Base-by-base conservation (phyloP, 768 basidiomycete species). In the Mycena vitilis region DNA sequence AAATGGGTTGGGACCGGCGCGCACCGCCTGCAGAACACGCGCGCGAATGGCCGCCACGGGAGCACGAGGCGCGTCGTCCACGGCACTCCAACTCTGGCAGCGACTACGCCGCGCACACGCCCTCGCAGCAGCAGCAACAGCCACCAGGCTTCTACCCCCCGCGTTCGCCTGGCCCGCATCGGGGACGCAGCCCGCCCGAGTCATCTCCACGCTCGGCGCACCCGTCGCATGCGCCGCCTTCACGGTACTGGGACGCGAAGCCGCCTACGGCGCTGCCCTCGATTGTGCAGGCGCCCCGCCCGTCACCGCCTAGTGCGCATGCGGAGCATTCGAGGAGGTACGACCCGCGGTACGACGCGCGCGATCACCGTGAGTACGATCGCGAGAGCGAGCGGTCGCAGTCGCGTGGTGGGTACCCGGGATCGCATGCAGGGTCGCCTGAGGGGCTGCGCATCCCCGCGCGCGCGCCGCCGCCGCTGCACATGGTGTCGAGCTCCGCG, bases 191-290 rank as follows among this genome's bases (percentile, higher is more conserved):
- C 65, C 89, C 91, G 36, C 83, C 87, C 59, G 86, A 89, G 52
- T 83, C 86, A 0, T 92, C 91, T 1, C 91, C 91, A 4, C 85
- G 90, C 23, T 83, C 84, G 1, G 77, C 80, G 5, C 86, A 85
- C 54, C 86, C 86, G 38, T 73, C 59, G 23, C 68, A 72, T 51
- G 30, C 67, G 25, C 63, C 70, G 30, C 58, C 80, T 5, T 77
- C 82, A 18, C 75, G 84, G 9, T 87, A 88, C 73, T 92, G 90
- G 91, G 91, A 92, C 18, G 78, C 85, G 38, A 90, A 89, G 74
- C 87, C 86, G 4, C 76, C 82, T 1, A 75, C 79, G 60, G 80
- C 80, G 11, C 73, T 79, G 5, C 79, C 79, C 49, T 78, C 53
- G 74, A 75, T 62, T 60, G 78, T 15, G 71, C 80, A 42, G 78